Evolutionary conservation across 352 stramenopile species (phyloP).

Genomic region (Phytophthora quininea): DNA sequence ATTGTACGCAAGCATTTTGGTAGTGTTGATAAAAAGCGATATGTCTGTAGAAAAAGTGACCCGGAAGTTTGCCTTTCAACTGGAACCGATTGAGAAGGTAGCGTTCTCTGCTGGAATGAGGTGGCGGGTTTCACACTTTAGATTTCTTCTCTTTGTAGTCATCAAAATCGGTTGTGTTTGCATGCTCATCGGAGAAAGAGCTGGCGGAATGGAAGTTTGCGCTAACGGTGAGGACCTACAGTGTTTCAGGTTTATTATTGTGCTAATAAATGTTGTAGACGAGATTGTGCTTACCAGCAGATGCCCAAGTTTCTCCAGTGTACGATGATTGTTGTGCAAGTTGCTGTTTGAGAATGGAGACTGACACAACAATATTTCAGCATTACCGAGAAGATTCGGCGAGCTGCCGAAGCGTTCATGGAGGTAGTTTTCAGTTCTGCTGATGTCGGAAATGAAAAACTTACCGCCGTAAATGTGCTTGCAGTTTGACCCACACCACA

Average conservation of each 20-base stretch:
- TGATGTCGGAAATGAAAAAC: no score
- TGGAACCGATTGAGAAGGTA: slow-evolving; percentile 63
- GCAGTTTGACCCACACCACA: slow-evolving; percentile 54
- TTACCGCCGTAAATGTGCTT: no score
- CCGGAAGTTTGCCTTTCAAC: slow-evolving; percentile 70
- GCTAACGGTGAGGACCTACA: slow-evolving; percentile 41
- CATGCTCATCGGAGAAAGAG: slow-evolving; percentile 61
- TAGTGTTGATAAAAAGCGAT: no score
- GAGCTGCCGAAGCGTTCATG: slow-evolving; percentile 57
- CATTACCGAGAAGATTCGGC: slow-evolving; percentile 56
- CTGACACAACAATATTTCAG: no score
- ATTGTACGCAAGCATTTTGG: neutral
- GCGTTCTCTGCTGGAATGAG: no score
- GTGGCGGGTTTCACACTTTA: no score
- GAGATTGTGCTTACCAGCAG: slow-evolving; percentile 27
- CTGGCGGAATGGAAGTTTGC: slow-evolving; percentile 62
- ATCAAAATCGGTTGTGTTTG: slow-evolving; percentile 60
- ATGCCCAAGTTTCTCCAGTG: slow-evolving; percentile 25
- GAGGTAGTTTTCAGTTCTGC: no score
- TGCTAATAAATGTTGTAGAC: slow-evolving; percentile 9
- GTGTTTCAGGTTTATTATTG: neutral
- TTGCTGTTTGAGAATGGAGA: no score
- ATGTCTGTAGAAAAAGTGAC: slow-evolving; percentile 60
- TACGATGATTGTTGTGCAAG: slow-evolving; percentile 10
- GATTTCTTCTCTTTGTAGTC: no score